Conservation (phyloP, 306 rosid genomes). For the Dryas drummondii region DNA sequence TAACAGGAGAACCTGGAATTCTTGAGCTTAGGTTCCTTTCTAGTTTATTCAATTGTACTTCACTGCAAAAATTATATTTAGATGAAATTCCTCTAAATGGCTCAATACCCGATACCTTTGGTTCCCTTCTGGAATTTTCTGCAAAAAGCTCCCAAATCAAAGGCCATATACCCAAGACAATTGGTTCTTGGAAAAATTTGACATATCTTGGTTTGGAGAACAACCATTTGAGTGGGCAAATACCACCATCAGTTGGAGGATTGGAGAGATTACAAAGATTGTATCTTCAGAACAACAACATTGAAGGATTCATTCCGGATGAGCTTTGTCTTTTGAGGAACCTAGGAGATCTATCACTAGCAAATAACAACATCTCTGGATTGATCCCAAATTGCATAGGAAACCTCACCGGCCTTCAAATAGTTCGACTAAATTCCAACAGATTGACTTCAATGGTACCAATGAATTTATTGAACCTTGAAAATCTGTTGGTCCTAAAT, state of each 20-base stretch:
- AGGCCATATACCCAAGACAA: background rate
- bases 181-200: background rate
- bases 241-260: slow-evolving; percentile 14
- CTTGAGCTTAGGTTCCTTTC: background rate
- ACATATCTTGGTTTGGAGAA: background rate
- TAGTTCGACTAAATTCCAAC: background rate
- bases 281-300: slow-evolving; percentile 15
- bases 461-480: background rate
- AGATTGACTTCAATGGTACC: background rate
- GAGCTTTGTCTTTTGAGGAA: slow-evolving; percentile 24
- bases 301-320: slow-evolving; percentile 21
- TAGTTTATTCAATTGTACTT: background rate
- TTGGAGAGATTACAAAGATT: slow-evolving; percentile 25
- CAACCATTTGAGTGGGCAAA: background rate
- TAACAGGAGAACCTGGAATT: background rate
- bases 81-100: background rate
- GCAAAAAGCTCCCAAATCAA: slow-evolving; percentile 9
- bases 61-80: background rate
- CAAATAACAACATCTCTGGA: slow-evolving; percentile 30
- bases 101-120: background rate
- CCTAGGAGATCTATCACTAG: slow-evolving; percentile 19
- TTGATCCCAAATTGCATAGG: slow-evolving; percentile 17
- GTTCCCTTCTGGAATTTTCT: background rate
- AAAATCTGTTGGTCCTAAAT: background rate
- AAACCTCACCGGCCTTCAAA: background rate